Evolutionary conservation across 2,329 filamentous ascomycete species (phyloP).

Genomic region (Penicillium sp.): DNA sequence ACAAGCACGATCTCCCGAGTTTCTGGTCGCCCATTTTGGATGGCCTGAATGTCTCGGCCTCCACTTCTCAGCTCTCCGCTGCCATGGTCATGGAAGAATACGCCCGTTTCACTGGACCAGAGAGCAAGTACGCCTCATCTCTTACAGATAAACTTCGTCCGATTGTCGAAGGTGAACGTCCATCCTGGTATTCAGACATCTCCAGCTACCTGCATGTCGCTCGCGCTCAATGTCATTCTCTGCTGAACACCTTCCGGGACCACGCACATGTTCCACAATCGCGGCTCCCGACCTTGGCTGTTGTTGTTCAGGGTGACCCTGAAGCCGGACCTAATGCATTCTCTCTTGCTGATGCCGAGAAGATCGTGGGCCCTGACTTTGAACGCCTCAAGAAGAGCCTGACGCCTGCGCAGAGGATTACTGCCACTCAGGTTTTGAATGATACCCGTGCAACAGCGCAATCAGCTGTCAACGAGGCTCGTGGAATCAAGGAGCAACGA

Average conservation of each 20-base stretch:
- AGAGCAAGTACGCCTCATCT: slow-evolving; percentile 32
- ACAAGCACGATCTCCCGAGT: slow-evolving; percentile 53
- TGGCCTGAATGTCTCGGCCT: slow-evolving; percentile 70
- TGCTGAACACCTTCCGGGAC: slow-evolving; percentile 89
- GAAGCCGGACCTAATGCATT: slow-evolving; percentile 93
- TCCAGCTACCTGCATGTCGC: slow-evolving; percentile 87
- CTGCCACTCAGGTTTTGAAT: slow-evolving; percentile 74
- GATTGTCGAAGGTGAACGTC: slow-evolving; percentile 79
- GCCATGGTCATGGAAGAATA: slow-evolving; percentile 88
- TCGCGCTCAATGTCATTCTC: slow-evolving; percentile 84
- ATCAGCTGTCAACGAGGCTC: slow-evolving; percentile 76
- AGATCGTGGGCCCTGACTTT: slow-evolving; percentile 80
- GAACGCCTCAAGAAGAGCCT: slow-evolving; percentile 87
- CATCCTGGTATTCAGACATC: slow-evolving; percentile 82
- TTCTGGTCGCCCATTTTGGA: slow-evolving; percentile 67
- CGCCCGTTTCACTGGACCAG: slow-evolving; percentile 56
- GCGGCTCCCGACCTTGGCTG: slow-evolving; percentile 77
- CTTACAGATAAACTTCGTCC: slow-evolving; percentile 64
- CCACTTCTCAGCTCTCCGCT: slow-evolving; percentile 82
- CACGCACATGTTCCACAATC: slow-evolving; percentile 76
- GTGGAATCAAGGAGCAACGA: slow-evolving; percentile 72
- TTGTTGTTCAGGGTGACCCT: slow-evolving; percentile 89
- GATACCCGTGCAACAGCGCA: slow-evolving; percentile 73
- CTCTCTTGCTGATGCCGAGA: slow-evolving; percentile 82
- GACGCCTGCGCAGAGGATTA: slow-evolving; percentile 82